Conservation (phyloP, 1,139 yeast species). For the Debaryomyces udenii region DNA sequence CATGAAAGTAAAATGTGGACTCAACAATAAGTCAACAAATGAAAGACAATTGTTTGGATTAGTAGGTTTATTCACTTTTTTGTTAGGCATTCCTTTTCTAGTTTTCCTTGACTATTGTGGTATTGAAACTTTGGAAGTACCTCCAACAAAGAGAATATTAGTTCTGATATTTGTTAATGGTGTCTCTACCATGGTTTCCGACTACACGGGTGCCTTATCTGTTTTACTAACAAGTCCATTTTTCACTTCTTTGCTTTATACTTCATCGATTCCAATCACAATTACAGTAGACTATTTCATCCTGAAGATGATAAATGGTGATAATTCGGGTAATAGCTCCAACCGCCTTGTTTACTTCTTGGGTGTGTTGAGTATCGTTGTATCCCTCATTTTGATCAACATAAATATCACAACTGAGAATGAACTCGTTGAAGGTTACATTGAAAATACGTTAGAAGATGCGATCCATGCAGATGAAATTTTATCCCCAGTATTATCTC, state of each 20-base stretch:
- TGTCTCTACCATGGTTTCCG: slow-evolving; percentile 50
- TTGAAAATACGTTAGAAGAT: slow-evolving; percentile 51
- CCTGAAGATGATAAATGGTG: slow-evolving; percentile 25
- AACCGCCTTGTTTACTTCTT: slow-evolving; percentile 39
- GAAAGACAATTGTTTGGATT: slow-evolving; percentile 52
- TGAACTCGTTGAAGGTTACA: slow-evolving; percentile 50
- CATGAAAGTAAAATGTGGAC: slow-evolving; percentile 49
- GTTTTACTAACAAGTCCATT: slow-evolving; percentile 58
- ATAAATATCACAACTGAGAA: slow-evolving; percentile 45
- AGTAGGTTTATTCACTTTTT: slow-evolving; percentile 46
- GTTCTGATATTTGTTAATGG: slow-evolving; percentile 45
- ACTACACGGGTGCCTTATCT: slow-evolving; percentile 52
- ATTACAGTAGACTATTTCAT: slow-evolving; percentile 49
- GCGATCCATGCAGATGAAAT: slow-evolving; percentile 50
- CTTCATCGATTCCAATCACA: slow-evolving; percentile 56
- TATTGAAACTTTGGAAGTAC: slow-evolving; percentile 45
- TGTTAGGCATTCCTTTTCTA: slow-evolving; percentile 43
- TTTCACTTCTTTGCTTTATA: slow-evolving; percentile 53
- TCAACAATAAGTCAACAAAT: slow-evolving; percentile 45
- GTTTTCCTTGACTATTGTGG: slow-evolving; percentile 33
- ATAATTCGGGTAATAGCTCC: slow-evolving; percentile 18
- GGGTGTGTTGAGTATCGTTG: slow-evolving; percentile 50
- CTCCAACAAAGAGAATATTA: slow-evolving; percentile 32
- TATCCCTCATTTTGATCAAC: slow-evolving; percentile 52
- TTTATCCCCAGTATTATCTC: slow-evolving; percentile 51